Percentiles rank a stretch among this genome's conserved stretches.
These are phyloP conservation scores for Ophiostoma tasmaniense DNA, from an alignment of 2,329 filamentous ascomycete species.

Conservation along the genomic window DNA sequence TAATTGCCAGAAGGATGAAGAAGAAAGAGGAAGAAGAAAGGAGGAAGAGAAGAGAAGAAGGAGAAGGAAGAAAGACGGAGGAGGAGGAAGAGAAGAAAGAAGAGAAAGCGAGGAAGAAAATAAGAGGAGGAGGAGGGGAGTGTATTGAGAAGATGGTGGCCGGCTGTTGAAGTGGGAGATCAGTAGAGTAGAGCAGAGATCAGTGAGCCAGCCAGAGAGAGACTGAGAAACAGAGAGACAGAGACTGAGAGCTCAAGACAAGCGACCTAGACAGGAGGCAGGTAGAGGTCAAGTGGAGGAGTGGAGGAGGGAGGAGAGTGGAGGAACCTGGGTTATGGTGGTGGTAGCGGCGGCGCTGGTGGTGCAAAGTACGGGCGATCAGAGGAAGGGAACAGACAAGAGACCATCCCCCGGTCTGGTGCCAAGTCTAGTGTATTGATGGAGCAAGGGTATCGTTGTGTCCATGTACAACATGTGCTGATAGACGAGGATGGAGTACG, in stretches of 20 bases:
- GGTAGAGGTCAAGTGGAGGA: conserved; percentile 20
- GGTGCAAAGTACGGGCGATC: conserved; percentile 20
- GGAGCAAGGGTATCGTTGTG: conserved; percentile 18
- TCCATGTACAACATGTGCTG: conserved; percentile 14
- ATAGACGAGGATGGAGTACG: background rate
- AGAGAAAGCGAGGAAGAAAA: conserved; percentile 19
- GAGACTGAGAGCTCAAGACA: conserved; percentile 5
- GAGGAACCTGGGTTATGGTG: conserved; percentile 13
- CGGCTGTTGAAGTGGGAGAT: conserved; percentile 11
- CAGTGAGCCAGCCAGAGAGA: background rate
- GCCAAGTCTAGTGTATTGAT: conserved; percentile 17
- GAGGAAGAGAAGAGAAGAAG: conserved; percentile 9
- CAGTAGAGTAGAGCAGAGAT: conserved; percentile 1
- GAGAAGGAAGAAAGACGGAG: conserved; percentile 23
- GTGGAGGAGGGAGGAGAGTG: conserved; percentile 10
- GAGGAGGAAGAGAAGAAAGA: conserved; percentile 19
- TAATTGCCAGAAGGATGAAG: conserved; percentile 11
- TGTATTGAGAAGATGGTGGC: conserved; percentile 17
- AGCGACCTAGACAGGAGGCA: conserved; percentile 14
- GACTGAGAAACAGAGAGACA: conserved; percentile 2
- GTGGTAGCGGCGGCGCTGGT: conserved; percentile 11
- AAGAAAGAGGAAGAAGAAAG: conserved; percentile 21
- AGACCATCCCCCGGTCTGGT: conserved; percentile 20
- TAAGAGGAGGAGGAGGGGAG: conserved; percentile 15
- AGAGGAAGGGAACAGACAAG: conserved; percentile 18